A percentile compares a stretch with the other conserved stretches of the same genome.
Evolutionary conservation across 495 filamentous ascomycete species (phyloP).

Genomic region (Penicillium flavigenum): DNA sequence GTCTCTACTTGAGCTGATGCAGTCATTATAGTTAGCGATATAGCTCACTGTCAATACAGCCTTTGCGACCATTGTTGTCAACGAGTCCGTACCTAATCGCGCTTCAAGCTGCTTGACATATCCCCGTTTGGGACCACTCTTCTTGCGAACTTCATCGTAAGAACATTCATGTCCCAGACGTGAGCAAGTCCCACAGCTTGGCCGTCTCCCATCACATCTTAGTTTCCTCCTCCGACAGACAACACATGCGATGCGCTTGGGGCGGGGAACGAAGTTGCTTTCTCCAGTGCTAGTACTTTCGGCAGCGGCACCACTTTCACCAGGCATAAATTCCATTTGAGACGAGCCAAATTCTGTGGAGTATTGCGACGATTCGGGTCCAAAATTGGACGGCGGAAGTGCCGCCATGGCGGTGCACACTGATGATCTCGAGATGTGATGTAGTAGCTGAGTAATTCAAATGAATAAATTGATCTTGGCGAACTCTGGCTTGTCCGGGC

Average conservation of each 20-base stretch:
- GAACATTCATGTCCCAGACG: constrained; percentile 86
- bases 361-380: constrained; percentile 55
- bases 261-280: constrained; percentile 68
- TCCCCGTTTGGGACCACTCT: constrained; percentile 96
- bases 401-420: constrained; percentile 25
- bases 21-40: constrained; percentile 21
- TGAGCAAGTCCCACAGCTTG: constrained; percentile 90
- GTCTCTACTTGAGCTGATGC: constrained; percentile 88
- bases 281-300: constrained; percentile 47
- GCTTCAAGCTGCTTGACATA: constrained; percentile 98
- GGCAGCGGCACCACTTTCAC: constrained; percentile 32
- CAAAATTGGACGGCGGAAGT: constrained; percentile 18
- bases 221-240: constrained; percentile 93
- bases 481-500: constrained; percentile 13
- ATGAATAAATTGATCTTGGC: constrained; percentile 13
- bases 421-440: background rate
- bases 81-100: constrained; percentile 66
- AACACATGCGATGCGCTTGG: constrained; percentile 95
- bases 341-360: constrained; percentile 29
- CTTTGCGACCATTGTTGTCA: background rate
- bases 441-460: constrained; percentile 15
- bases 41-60: background rate
- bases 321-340: constrained; percentile 28
- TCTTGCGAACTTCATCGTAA: constrained; percentile 94
- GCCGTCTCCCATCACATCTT: constrained; percentile 68